Conservation (phyloP, 75 land plant genomes). For the Cunninghamia lanceolata region DNA sequence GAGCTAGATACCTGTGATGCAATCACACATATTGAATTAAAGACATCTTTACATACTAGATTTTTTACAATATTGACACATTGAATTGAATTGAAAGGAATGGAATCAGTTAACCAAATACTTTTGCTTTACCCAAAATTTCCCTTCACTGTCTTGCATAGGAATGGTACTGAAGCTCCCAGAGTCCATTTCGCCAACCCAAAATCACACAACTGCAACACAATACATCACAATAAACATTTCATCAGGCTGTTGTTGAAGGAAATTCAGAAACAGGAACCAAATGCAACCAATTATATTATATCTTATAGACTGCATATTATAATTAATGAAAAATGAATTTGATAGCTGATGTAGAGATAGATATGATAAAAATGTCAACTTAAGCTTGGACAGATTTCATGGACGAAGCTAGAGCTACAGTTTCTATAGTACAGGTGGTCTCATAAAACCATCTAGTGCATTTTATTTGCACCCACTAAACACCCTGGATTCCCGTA, state of each 20-base stretch:
- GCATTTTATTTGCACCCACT: too few species aligned
- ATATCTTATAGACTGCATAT: not conserved
- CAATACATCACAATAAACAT: not conserved
- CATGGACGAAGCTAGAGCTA: not conserved
- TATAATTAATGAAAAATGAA: not conserved
- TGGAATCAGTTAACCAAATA: not conserved
- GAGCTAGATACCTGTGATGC: slow-evolving; percentile 74
- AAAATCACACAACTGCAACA: slow-evolving; percentile 70
- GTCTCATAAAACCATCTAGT: too few species aligned
- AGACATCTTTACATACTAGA: not conserved
- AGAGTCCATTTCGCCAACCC: slow-evolving; percentile 90
- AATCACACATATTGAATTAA: not conserved
- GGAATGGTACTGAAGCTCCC: slow-evolving; percentile 61
- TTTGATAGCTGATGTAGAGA: not conserved
- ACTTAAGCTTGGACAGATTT: not conserved
- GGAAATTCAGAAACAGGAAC: not conserved
- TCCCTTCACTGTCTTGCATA: slow-evolving; percentile 85
- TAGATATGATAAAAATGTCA: not conserved
- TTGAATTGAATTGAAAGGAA: not conserved
- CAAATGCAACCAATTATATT: not conserved
- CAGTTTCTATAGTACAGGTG: too few species aligned
- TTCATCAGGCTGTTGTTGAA: not conserved
- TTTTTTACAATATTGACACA: not conserved
- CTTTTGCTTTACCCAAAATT: slow-evolving; percentile 70
- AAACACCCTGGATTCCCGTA: too few species aligned